Evolutionary conservation across 2,329 filamentous ascomycete genomes (phyloP), one percentile per base, ranked within the genome.

Genomic region (Fusarium mangiferae): DNA sequence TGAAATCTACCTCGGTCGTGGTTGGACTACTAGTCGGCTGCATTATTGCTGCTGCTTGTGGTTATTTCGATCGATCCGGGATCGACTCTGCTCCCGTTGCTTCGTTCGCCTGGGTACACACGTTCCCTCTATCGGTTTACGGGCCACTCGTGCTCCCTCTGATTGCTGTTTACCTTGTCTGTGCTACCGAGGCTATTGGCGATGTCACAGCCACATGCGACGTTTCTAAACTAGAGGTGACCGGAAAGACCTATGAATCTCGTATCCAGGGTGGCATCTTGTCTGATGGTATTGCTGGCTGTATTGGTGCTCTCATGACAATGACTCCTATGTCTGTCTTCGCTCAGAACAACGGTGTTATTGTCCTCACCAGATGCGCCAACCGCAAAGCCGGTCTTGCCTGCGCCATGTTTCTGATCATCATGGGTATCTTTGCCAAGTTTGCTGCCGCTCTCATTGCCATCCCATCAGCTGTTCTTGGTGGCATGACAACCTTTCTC

Each of bases 261-360:
- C 89, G 93, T 15, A 93, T 96, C 77, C 93, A 95, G 81, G 93
- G 93, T 18, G 93, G 93, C 39, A 89, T 96, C 22, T 82, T 96
- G 7, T 93, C 93, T 0, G 94, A 96, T 75, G 94, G 93, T 2
- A 75, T 95, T 57, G 94, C 94, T 77, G 93, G 93, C 41, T 84
- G 94, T 72, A 84, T 96, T 22, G 92, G 93, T 22, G 92, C 91
- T 2, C 87, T 96, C 38, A 93, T 91, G 84, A 96, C 93, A 54
- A 93, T 94, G 75, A 93, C 93, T 0, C 93, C 93, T 36, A 93
- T 95, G 89, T 91, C 90, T 4, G 92, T 91, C 2, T 95, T 95
- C 75, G 93, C 93, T 0, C 93, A 95, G 81, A 96, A 96, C 84
- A 95, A 96, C 80, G 93, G 93, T 41, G 93, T 96, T 58, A 95